A percentile compares a stretch with the other conserved stretches of the same genome.
Conservation (phyloP, 164 flowering plant genomes). For the Magnolia officinalis region DNA sequence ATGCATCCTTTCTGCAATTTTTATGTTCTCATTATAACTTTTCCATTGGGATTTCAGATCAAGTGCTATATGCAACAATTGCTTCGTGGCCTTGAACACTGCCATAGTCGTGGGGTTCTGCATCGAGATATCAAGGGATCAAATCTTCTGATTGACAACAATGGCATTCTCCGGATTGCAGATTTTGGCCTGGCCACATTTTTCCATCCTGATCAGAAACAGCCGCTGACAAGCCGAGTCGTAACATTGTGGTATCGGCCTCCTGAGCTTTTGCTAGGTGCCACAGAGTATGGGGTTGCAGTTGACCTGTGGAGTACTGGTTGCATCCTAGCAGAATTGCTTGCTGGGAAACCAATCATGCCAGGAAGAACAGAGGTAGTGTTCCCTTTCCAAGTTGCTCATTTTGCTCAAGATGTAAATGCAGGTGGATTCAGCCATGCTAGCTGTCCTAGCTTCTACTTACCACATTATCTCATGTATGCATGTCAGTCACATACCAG, state of each 20-base stretch:
- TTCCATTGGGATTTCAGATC: constrained; percentile 38
- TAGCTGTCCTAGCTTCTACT: neutral
- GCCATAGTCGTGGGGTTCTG: constrained; percentile 75
- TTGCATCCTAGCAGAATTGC: constrained; percentile 88
- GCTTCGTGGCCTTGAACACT: constrained; percentile 77
- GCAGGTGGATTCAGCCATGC: neutral
- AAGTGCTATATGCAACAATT: constrained; percentile 89
- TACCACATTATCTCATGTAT: neutral
- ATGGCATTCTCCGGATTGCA: constrained; percentile 74
- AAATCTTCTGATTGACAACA: constrained; percentile 68
- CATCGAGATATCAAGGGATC: constrained; percentile 95
- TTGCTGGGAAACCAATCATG: constrained; percentile 86
- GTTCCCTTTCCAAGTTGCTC: neutral
- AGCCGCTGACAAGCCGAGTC: constrained; percentile 86
- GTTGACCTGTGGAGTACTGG: constrained; percentile 94
- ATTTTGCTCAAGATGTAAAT: neutral
- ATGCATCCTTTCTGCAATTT: neutral
- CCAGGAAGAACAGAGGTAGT: constrained; percentile 96
- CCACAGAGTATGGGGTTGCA: constrained; percentile 76
- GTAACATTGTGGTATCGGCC: constrained; percentile 93
- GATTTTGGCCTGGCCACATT: constrained; percentile 87
- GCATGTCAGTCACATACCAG: neutral
- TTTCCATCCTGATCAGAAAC: constrained; percentile 47
- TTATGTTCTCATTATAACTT: neutral
- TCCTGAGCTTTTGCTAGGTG: constrained; percentile 91